These are phyloP conservation scores for Ramaria rubella DNA, from an alignment of 768 basidiomycete species.

Conservation along the genomic window DNA sequence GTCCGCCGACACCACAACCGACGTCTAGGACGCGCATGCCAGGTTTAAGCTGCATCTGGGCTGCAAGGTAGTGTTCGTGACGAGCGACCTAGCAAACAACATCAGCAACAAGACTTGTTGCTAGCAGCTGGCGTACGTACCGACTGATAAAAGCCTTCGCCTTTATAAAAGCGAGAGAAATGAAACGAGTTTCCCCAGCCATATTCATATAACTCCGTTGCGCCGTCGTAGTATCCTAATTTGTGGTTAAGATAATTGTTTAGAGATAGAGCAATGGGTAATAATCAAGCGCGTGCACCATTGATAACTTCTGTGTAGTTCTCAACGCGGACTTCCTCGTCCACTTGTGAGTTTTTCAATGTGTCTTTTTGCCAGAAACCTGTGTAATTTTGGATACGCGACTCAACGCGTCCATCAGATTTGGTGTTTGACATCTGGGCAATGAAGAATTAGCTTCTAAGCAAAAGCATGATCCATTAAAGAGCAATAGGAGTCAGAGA, in stretches of 20 bases:
- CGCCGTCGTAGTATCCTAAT: slow-evolving; percentile 92
- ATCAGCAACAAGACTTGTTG: slow-evolving; percentile 18
- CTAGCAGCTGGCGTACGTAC: slow-evolving; percentile 11
- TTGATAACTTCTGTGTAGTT: slow-evolving; percentile 93
- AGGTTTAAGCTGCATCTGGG: slow-evolving; percentile 74
- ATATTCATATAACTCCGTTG: slow-evolving; percentile 92
- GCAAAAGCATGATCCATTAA: neutral
- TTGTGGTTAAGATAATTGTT: neutral
- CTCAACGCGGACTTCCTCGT: slow-evolving; percentile 67
- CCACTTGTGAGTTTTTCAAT: slow-evolving; percentile 52
- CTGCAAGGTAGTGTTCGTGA: slow-evolving; percentile 95
- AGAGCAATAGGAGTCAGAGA: slow-evolving; percentile 45
- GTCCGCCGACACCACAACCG: slow-evolving; percentile 96
- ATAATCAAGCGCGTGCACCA: slow-evolving; percentile 40
- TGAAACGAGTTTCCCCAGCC: slow-evolving; percentile 92
- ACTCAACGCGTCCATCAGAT: slow-evolving; percentile 53
- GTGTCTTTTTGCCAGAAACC: slow-evolving; percentile 89
- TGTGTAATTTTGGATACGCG: slow-evolving; percentile 79
- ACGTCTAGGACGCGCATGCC: slow-evolving; percentile 98
- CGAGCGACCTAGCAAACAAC: slow-evolving; percentile 68
- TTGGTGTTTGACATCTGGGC: slow-evolving; percentile 22
- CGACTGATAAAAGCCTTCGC: slow-evolving; percentile 43
- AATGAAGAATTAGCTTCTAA: neutral
- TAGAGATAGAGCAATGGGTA: neutral
- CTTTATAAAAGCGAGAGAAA: slow-evolving; percentile 95